Evolutionary conservation across 306 rosid genomes (phyloP).

Genomic region (Hippophae gyantsensis): DNA sequence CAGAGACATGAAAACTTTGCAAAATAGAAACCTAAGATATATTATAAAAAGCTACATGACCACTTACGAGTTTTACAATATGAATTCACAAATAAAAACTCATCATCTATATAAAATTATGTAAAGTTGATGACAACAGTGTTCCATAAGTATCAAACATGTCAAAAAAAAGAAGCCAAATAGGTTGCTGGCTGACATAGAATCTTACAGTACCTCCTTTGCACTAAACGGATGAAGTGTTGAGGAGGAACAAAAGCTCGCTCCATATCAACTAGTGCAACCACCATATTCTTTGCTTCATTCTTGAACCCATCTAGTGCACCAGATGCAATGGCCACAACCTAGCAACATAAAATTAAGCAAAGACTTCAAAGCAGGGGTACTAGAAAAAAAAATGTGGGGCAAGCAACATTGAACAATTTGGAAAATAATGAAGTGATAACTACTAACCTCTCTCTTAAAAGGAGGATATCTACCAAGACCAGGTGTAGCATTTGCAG

Average conservation of each 20-base stretch:
- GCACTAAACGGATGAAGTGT: slow-evolving; percentile 2
- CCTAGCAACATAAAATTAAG: neutral
- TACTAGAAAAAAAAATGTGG: no score
- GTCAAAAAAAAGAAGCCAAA: neutral
- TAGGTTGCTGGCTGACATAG: neutral
- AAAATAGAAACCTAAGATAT: no score
- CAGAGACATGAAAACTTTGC: no score
- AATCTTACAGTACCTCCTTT: neutral
- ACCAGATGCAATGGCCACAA: neutral
- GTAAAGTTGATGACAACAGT: no score
- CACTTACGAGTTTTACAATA: no score
- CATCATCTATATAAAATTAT: no score
- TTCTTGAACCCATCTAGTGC: neutral
- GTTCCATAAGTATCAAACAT: neutral
- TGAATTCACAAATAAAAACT: no score
- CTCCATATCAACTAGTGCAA: neutral
- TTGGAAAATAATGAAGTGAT: no score
- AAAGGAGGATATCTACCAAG: neutral
- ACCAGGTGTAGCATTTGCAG: slow-evolving; percentile 1
- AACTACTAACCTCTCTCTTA: neutral
- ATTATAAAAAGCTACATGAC: no score
- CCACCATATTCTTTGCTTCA: neutral
- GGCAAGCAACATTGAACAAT: no score
- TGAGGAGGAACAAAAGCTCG: slow-evolving; percentile 1
- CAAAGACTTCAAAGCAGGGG: neutral